Evolutionary conservation across 257 asterid species (phyloP), one percentile per base, ranked within the genome.

Genomic region (Craterostigma plantagineum): DNA sequence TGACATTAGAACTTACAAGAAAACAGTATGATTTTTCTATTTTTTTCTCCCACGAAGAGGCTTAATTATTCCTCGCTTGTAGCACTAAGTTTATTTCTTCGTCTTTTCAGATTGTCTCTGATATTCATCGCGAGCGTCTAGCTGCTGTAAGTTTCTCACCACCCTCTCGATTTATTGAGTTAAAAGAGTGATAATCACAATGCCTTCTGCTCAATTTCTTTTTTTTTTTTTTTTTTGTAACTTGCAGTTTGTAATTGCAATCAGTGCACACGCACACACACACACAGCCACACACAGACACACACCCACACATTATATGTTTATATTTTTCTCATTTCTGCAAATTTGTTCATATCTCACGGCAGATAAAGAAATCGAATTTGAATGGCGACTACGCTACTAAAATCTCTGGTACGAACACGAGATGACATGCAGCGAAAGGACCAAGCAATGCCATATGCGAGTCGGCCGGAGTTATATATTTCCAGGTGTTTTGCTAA

Each of bases 71-170:
- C 45, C 35, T 14, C 34, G 13, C 40, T 45, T 55, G 40, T 42
- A 54, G 62, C 37, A 58, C 54, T 16, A 23, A 23, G 6, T 6
- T 23, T 23, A 2, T 23, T 6, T 23, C 6, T 23, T n/a, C n/a
- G 38, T 16, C 42, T 61, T 55, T 63, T 58, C 81, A 81, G 95
- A 35, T 50, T 45, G 63, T 67, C 34, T 74, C 65, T 65, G 92
- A 90, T 54, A 51, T 77, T 43, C 99, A 90, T 61, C 68, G 65
- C 54, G 99, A 90, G 68, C 63, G 99, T 48, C 75, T 90, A 51
- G 81, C 91, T 14, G 84, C 63, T 49, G 93, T 86, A 70, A 55
- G 76, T 7, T 57, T 42, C 48, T 37, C 42, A n/a, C n/a, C n/a
- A n/a, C n/a, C n/a, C n/a, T n/a, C n/a, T n/a, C n/a, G n/a, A n/a